Evolutionary conservation across 352 stramenopile species (phyloP).

Genomic region (Phytopythium delawarense): DNA sequence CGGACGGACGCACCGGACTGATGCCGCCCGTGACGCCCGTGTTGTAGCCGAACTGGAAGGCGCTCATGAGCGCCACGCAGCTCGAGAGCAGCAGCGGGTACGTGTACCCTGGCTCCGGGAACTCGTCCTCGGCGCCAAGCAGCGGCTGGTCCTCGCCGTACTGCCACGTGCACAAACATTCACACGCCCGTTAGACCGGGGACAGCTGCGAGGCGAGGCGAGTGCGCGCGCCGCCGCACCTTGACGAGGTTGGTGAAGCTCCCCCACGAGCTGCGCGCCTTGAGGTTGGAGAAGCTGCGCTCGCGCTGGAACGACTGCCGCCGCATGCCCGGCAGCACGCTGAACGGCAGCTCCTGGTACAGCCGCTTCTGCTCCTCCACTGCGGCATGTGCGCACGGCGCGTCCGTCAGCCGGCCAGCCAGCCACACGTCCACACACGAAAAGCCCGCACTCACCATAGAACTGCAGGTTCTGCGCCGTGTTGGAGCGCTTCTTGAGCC

Average conservation of each 20-base stretch:
- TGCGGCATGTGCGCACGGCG: slow-evolving; percentile 7
- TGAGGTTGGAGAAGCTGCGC: slow-evolving; percentile 66
- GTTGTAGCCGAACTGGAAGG: slow-evolving; percentile 76
- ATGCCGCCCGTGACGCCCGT: slow-evolving; percentile 65
- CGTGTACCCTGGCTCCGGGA: slow-evolving; percentile 63
- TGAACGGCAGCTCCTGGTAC: slow-evolving; percentile 73
- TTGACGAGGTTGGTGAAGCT: slow-evolving; percentile 50
- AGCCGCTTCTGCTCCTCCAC: slow-evolving; percentile 70
- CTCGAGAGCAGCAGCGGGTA: slow-evolving; percentile 60
- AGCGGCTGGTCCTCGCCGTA: slow-evolving; percentile 73
- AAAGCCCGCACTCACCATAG: slow-evolving; percentile 36
- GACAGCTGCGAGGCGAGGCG: no score
- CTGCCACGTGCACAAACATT: slow-evolving; percentile 6
- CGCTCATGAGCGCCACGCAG: slow-evolving; percentile 62
- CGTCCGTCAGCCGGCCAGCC: neutral
- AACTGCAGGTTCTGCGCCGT: slow-evolving; percentile 77
- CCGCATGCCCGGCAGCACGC: slow-evolving; percentile 63
- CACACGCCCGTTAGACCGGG: neutral
- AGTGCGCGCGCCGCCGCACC: slow-evolving; percentile 1
- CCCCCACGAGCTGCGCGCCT: slow-evolving; percentile 52
- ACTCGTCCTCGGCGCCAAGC: slow-evolving; percentile 49
- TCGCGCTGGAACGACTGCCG: slow-evolving; percentile 70
- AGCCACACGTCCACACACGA: neutral
- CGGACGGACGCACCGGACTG: slow-evolving; percentile 21
- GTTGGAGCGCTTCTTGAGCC: slow-evolving; percentile 74